Percentiles rank a stretch among this genome's conserved stretches.
Evolutionary conservation across 352 stramenopile species (phyloP).

Genomic region (Phytophthora aleatoria): DNA sequence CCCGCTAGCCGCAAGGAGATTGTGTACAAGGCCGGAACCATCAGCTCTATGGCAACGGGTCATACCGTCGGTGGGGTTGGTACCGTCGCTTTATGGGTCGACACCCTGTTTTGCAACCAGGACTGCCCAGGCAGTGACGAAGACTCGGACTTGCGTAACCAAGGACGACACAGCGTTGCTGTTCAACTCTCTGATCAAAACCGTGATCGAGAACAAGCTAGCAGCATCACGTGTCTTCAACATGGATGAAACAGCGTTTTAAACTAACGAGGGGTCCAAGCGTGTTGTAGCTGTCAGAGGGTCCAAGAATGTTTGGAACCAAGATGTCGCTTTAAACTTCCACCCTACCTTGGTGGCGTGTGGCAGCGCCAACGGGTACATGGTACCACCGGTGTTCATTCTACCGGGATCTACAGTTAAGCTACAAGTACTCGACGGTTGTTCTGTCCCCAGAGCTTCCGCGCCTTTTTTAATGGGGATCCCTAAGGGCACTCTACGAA

Average conservation of each 20-base stretch:
- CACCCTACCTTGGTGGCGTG: neutral
- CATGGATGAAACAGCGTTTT: neutral
- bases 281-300: neutral
- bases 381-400: neutral
- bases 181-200: neutral
- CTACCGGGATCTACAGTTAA: neutral
- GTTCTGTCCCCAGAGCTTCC: neutral
- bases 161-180: neutral
- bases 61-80: neutral
- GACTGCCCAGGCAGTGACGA: neutral
- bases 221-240: neutral
- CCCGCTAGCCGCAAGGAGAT: no score
- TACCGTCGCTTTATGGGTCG: neutral
- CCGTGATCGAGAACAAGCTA: neutral
- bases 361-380: neutral
- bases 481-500: no score
- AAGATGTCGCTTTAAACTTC: neutral
- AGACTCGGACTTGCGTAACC: neutral
- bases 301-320: neutral
- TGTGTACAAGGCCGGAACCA: neutral
- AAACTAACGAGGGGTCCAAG: conserved; percentile 3
- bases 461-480: neutral
- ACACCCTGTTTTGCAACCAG: neutral
- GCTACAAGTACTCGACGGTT: neutral
- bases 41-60: neutral